A percentile compares a stretch with the other conserved stretches of the same genome.
phyloP scores from a whole-genome alignment of 164 flowering plant species.

The Saururus chinensis region DNA sequence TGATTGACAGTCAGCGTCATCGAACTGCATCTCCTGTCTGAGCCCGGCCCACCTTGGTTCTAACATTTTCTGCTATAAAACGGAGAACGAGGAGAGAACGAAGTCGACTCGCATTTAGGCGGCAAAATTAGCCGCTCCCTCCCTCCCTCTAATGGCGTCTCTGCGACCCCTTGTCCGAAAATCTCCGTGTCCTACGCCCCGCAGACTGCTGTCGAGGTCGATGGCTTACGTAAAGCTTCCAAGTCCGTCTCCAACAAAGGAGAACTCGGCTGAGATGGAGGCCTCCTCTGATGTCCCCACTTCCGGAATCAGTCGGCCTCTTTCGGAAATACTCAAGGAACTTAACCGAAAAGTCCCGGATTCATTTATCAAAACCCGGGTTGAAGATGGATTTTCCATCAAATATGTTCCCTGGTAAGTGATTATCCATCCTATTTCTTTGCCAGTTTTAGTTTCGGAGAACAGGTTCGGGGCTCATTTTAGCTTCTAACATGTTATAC shows the following conservation, averaged over 20 bases:
- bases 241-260: slow-evolving; percentile 3
- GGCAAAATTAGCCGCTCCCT: neutral
- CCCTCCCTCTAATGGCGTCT: slow-evolving; percentile 2
- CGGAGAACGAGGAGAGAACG: no score
- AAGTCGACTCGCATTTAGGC: neutral
- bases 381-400: slow-evolving; percentile 45
- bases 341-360: slow-evolving; percentile 79
- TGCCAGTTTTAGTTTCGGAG: neutral
- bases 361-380: slow-evolving; percentile 43
- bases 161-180: slow-evolving; percentile 1
- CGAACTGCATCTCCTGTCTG: no score
- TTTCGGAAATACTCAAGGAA: slow-evolving; percentile 70
- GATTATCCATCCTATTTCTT: neutral
- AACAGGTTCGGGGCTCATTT: neutral
- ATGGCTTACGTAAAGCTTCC: slow-evolving; percentile 3
- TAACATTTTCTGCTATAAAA: no score
- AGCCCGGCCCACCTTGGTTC: no score
- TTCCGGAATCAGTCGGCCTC: slow-evolving; percentile 61
- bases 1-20: no score
- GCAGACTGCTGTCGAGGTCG: neutral
- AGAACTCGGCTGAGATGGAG: slow-evolving; percentile 9
- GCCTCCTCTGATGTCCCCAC: slow-evolving; percentile 22
- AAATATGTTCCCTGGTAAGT: slow-evolving; percentile 78
- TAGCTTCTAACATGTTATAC: no score
- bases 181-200: neutral